Evolutionary conservation across 2,329 filamentous ascomycete species (phyloP).

Genomic region (Geosmithia morbida): DNA sequence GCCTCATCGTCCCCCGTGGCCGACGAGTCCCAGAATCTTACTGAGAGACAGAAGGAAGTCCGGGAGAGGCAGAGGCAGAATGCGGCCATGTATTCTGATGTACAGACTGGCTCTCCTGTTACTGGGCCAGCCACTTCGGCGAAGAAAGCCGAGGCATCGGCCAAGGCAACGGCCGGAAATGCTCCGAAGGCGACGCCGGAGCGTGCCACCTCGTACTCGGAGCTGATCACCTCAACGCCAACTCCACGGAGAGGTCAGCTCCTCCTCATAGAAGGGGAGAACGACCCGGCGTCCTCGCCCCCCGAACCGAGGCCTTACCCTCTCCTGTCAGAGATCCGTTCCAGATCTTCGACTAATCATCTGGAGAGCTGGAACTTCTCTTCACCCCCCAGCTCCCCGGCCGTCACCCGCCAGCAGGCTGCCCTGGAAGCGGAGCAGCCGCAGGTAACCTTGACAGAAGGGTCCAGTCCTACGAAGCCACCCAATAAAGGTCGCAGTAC

Average conservation of each 20-base stretch:
- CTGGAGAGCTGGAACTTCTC: slow-evolving; percentile 38
- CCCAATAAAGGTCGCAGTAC: background rate
- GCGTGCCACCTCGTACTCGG: slow-evolving; percentile 25
- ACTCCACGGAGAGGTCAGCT: slow-evolving; percentile 42
- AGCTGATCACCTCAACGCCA: slow-evolving; percentile 44
- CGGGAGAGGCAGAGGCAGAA: slow-evolving; percentile 56
- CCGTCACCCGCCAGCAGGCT: slow-evolving; percentile 13
- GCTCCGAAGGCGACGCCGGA: slow-evolving; percentile 26
- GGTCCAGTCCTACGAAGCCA: slow-evolving; percentile 4
- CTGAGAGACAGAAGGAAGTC: slow-evolving; percentile 67
- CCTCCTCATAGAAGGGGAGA: slow-evolving; percentile 31
- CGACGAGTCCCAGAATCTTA: slow-evolving; percentile 58
- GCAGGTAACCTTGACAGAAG: slow-evolving; percentile 4
- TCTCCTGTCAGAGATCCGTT: slow-evolving; percentile 34
- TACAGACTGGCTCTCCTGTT: slow-evolving; percentile 36
- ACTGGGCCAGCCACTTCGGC: slow-evolving; percentile 8
- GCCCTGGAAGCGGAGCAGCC: slow-evolving; percentile 5
- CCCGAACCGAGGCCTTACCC: slow-evolving; percentile 38
- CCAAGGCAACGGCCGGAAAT: slow-evolving; percentile 3
- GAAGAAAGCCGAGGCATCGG: slow-evolving; percentile 4
- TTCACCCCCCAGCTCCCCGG: slow-evolving; percentile 40
- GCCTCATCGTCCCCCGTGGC: slow-evolving; percentile 37
- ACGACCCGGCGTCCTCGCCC: slow-evolving; percentile 43
- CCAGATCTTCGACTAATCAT: slow-evolving; percentile 23
- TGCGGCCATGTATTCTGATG: slow-evolving; percentile 51